Base-by-base conservation (phyloP, 108 stramenopile genomes). In the Aurantiochytrium sp. region DNA sequence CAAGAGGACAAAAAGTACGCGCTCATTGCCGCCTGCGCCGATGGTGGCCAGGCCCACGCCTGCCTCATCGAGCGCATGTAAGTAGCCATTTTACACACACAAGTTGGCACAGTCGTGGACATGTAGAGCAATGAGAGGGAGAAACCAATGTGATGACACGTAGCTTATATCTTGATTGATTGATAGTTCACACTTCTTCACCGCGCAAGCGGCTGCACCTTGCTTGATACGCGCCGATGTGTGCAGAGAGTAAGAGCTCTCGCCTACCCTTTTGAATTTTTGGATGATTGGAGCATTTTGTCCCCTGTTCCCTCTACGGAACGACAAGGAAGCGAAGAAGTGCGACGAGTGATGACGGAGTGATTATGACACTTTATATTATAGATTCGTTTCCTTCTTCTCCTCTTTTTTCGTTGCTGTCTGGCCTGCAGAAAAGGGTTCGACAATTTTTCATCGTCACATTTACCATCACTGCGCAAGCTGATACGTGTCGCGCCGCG, bases 21-120 rank as follows among this genome's bases (percentile, higher is more conserved):
- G 5, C 91, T 99, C 58, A 60, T 99, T 25, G 97, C 99, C 18
- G 99, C 99, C 44, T 99, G 99, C 87, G 99, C 99, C 21, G 99
- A 99, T 91, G 98, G 99, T 28, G 98, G 99, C 44, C 73, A 96
- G 89, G 98, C 97, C 28, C 97, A 97, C 90, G 97, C 96, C 49
- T 95, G 94, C 76, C 88, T 98, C 60, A 90, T 98, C 89, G 97
- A 97, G 89, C 93, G 96, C 25, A 57, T 58, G 29, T 87, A 49
- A 72, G 88, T 72, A 69, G 44, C 60, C 16, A 12, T 53, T 53
- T 72, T 72, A 29, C 2, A 29, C 23, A 19, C 59, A 23, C 59
- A 23, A n/a, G 21, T 59, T 23, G 21, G 21, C n/a, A 23, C 59
- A 23, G 19, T 59, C 59, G 19, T 23, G 19, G n/a, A 59, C n/a